These are phyloP conservation scores for Trifolium subterraneum DNA, from an alignment of 306 rosid genomes.

Conservation along the genomic window DNA sequence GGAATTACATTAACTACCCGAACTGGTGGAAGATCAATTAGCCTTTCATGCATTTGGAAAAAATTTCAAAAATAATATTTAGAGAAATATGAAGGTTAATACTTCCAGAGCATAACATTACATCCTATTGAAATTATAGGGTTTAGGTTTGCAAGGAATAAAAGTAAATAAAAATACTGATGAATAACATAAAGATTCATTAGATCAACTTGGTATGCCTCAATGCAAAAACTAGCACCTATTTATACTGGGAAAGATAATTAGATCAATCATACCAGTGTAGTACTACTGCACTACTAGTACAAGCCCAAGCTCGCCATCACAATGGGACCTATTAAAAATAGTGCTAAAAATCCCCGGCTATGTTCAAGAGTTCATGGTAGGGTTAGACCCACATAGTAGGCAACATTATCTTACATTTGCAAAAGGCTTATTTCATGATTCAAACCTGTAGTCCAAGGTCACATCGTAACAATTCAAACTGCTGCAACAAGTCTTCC, in stretches of 20 bases:
- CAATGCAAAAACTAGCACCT: background rate
- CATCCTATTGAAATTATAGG: constrained; percentile 18
- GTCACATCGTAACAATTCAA: background rate
- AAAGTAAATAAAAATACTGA: background rate
- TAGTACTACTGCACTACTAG: background rate
- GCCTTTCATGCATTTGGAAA: constrained; percentile 12
- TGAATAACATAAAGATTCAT: constrained; percentile 3
- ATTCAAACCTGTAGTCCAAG: constrained; percentile 1
- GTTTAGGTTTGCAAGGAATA: background rate
- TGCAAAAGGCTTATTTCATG: background rate
- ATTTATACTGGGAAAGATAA: background rate
- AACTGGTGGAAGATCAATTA: background rate
- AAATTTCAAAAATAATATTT: background rate
- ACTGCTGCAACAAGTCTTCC: constrained; percentile 17
- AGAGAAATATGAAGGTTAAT: constrained; percentile 12
- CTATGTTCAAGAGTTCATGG: background rate
- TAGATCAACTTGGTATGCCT: constrained; percentile 18
- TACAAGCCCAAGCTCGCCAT: background rate
- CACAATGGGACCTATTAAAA: background rate
- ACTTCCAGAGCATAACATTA: constrained; percentile 12
- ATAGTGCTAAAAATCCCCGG: background rate
- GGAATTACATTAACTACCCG: no score
- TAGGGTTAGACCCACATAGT: background rate
- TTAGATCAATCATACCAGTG: constrained; percentile 20
- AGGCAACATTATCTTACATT: constrained; percentile 14